These are phyloP conservation scores for Malus fusca DNA, from an alignment of 306 rosid species.

Conservation along the genomic window DNA sequence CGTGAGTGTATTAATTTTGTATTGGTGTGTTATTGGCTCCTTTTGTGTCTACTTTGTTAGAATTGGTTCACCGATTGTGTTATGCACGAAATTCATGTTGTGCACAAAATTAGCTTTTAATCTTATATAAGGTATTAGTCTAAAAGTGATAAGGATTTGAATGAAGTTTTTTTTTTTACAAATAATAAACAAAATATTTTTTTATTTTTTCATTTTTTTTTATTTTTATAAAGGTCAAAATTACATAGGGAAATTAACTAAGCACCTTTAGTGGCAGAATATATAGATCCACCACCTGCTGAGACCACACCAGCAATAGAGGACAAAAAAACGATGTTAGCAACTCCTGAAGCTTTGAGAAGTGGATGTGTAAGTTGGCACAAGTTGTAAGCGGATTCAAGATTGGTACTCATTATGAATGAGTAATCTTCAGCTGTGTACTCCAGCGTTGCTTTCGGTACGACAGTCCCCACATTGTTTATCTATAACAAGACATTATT, in stretches of 20 bases:
- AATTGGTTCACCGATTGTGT: too few relatives aligned
- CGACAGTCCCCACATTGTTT: slow-evolving; percentile 60
- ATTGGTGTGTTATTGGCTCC: too few relatives aligned
- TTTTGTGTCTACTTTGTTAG: too few relatives aligned
- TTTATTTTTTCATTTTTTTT: slow-evolving; percentile 18
- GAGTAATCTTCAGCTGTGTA: slow-evolving; percentile 39
- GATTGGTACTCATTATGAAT: slow-evolving; percentile 23
- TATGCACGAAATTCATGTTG: too few relatives aligned
- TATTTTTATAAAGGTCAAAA: slow-evolving; percentile 22
- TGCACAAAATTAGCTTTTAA: too few relatives aligned
- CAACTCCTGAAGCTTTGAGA: slow-evolving; percentile 35
- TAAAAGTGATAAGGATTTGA: too few relatives aligned
- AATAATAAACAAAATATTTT: neutral
- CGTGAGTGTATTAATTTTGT: too few relatives aligned
- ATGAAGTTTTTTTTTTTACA: too few relatives aligned
- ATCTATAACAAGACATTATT: slow-evolving; percentile 17
- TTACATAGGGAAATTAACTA: neutral
- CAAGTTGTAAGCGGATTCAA: slow-evolving; percentile 34
- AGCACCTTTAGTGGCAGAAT: slow-evolving; percentile 36
- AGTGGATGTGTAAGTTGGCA: slow-evolving; percentile 49
- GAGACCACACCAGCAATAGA: slow-evolving; percentile 22
- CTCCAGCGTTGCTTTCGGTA: slow-evolving; percentile 44
- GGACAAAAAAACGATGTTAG: slow-evolving; percentile 29
- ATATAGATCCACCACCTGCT: neutral
- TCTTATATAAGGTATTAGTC: too few relatives aligned